A percentile compares a stretch with the other conserved stretches of the same genome.
Conservation (phyloP, 1,284 basidiomycete species). For the Cutaneotrichosporon dermatis region DNA sequence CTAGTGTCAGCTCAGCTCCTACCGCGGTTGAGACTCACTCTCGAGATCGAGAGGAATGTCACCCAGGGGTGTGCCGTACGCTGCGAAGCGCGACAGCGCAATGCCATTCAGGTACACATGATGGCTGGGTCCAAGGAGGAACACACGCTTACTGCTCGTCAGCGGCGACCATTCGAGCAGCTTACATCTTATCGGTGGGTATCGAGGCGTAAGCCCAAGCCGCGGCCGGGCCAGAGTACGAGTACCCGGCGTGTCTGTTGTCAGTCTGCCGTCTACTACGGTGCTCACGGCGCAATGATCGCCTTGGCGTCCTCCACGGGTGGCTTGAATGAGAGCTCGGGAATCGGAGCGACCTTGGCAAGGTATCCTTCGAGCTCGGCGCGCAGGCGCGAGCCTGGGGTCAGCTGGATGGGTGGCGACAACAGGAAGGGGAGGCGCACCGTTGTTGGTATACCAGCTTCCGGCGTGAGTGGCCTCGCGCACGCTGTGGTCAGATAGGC, state of each 20-base stretch:
- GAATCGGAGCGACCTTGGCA: conserved; percentile 54
- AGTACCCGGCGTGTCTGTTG: conserved; percentile 86
- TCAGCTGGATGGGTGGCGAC: conserved; percentile 3
- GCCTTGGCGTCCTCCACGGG: conserved; percentile 79
- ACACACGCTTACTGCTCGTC: conserved; percentile 70
- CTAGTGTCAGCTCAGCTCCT: conserved; percentile 48
- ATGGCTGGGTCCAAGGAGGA: conserved; percentile 94
- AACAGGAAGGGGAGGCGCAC: conserved; percentile 48
- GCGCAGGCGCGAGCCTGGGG: conserved; percentile 58
- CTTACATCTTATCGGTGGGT: conserved; percentile 70
- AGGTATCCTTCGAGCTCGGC: conserved; percentile 65
- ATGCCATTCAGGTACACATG: conserved; percentile 84
- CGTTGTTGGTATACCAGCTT: conserved; percentile 78
- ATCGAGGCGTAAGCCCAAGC: conserved; percentile 94
- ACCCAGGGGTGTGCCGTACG: conserved; percentile 84
- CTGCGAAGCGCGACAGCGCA: conserved; percentile 69
- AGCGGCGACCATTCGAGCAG: not conserved
- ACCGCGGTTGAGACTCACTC: conserved; percentile 54
- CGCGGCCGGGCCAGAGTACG: conserved; percentile 87
- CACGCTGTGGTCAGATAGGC: conserved; percentile 5
- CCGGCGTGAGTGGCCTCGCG: conserved; percentile 77
- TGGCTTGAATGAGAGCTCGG: conserved; percentile 54
- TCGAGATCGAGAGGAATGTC: conserved; percentile 70
- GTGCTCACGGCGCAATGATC: conserved; percentile 85
- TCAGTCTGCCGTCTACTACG: not conserved